Percentiles rank a stretch among this genome's conserved stretches.
phyloP scores from a whole-genome alignment of 2,329 filamentous ascomycete genomes.

The Talaromyces sp. region DNA sequence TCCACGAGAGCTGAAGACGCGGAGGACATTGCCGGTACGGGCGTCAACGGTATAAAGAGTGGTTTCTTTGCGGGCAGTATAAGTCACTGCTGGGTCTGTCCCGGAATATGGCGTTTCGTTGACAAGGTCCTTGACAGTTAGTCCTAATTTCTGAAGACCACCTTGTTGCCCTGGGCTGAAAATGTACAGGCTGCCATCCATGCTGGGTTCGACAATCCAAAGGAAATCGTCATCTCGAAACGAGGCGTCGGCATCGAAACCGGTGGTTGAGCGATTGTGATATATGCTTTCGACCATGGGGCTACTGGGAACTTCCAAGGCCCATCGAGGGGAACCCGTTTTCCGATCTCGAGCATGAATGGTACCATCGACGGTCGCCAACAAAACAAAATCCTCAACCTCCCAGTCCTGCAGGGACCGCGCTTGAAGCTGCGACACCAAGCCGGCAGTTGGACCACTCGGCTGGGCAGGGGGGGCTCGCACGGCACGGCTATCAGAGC shows the following conservation, averaged over 20 bases:
- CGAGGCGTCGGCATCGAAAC: slow-evolving; percentile 49
- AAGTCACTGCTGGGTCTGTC: slow-evolving; percentile 73
- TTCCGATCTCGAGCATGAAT: slow-evolving; percentile 86
- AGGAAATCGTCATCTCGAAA: slow-evolving; percentile 71
- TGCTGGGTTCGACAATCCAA: slow-evolving; percentile 91
- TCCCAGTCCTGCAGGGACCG: slow-evolving; percentile 98
- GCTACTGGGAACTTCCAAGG: slow-evolving; percentile 69
- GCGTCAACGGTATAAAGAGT: slow-evolving; percentile 87
- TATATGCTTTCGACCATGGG: slow-evolving; percentile 91
- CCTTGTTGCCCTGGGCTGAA: slow-evolving; percentile 64
- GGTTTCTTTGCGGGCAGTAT: slow-evolving; percentile 87
- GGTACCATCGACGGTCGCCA: slow-evolving; percentile 99
- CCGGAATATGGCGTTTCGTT: slow-evolving; percentile 76
- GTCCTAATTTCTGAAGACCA: slow-evolving; percentile 46
- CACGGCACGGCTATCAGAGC: slow-evolving; percentile 64
- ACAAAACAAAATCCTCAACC: slow-evolving; percentile 99
- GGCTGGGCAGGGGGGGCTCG: slow-evolving; percentile 82
- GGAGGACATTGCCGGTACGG: slow-evolving; percentile 73
- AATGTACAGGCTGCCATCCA: slow-evolving; percentile 81
- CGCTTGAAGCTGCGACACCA: slow-evolving; percentile 84
- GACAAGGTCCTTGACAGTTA: slow-evolving; percentile 71
- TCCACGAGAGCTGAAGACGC: slow-evolving; percentile 75
- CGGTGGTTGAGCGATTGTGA: slow-evolving; percentile 59
- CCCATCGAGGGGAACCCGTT: slow-evolving; percentile 81
- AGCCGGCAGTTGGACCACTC: slow-evolving; percentile 59